A percentile compares a stretch with the other conserved stretches of the same genome.
phyloP scores from a whole-genome alignment of 495 filamentous ascomycete genomes.

The Aspergillus nanangensis region DNA sequence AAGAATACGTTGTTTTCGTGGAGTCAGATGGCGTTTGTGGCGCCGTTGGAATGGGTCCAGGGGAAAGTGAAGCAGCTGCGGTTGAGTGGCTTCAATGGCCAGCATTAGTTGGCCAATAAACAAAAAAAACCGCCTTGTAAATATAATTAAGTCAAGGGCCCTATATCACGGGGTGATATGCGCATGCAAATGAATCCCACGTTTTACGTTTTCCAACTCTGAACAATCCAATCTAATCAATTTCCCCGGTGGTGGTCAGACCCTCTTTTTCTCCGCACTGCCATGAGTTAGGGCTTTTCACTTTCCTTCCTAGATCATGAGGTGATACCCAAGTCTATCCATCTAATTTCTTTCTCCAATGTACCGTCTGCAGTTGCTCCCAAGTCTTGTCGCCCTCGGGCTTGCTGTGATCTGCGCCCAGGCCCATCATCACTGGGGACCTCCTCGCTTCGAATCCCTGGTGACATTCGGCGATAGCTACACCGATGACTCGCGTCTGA shows the following conservation, averaged over 20 bases:
- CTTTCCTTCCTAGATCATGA: no score
- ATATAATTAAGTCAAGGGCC: neutral
- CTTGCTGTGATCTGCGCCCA: neutral
- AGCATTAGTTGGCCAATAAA: neutral
- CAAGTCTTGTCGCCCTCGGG: neutral
- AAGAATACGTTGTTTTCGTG: conserved; percentile 46
- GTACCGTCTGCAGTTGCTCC: no score
- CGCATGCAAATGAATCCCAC: no score
- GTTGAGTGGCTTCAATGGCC: neutral
- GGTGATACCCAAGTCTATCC: no score
- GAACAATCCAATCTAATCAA: no score
- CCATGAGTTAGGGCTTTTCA: no score
- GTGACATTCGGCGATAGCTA: conserved; percentile 71
- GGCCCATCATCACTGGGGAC: conserved; percentile 19
- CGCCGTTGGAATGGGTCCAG: conserved; percentile 33
- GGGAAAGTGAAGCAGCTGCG: neutral
- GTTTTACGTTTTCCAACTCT: no score
- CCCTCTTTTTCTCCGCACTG: no score
- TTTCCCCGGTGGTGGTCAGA: no score
- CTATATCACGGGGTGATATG: no score
- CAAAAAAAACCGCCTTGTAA: neutral
- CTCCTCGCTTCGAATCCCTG: conserved; percentile 43
- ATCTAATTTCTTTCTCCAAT: no score
- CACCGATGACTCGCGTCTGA: conserved; percentile 63
- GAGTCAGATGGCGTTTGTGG: conserved; percentile 57